Conservation (phyloP, 495 filamentous ascomycete genomes). For the Delitschia confertaspora region DNA sequence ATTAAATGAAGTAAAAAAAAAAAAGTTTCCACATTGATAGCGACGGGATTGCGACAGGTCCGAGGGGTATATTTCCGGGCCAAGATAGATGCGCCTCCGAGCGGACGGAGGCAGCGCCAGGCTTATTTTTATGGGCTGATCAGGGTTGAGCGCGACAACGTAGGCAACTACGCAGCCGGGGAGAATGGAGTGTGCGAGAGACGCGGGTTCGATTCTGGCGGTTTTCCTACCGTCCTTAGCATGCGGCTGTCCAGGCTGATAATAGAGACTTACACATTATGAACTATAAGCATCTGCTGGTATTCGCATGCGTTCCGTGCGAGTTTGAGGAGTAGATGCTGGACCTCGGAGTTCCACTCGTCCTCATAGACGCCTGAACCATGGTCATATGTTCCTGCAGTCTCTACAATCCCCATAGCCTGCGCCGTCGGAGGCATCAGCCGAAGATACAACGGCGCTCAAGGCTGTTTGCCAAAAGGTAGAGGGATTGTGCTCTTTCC, state of each 20-base stretch:
- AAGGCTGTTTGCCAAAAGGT: constrained; percentile 15
- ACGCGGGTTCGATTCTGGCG: constrained; percentile 9
- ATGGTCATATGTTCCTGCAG: constrained; percentile 16
- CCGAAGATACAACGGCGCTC: constrained; percentile 4
- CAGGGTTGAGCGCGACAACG: constrained; percentile 17
- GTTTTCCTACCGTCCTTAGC: constrained; percentile 11
- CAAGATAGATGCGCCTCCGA: constrained; percentile 11
- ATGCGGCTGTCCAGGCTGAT: neutral
- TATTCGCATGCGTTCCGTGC: constrained; percentile 17
- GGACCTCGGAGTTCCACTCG: constrained; percentile 24
- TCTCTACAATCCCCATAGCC: constrained; percentile 12
- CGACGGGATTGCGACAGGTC: constrained; percentile 19
- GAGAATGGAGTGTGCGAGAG: constrained; percentile 10
- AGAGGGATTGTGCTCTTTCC: constrained; percentile 14
- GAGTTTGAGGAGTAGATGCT: constrained; percentile 24
- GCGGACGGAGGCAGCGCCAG: constrained; percentile 10
- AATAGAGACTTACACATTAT: constrained; percentile 8
- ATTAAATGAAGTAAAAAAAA: too few species aligned
- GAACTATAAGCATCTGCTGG: constrained; percentile 9
- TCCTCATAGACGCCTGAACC: constrained; percentile 20
- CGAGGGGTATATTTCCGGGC: constrained; percentile 19
- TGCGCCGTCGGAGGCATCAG: constrained; percentile 16
- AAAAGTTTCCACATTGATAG: constrained; percentile 23
- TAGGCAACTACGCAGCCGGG: constrained; percentile 21
- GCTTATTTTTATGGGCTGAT: constrained; percentile 12